Percentiles rank a stretch among this genome's conserved stretches.
Evolutionary conservation across 108 stramenopile genomes (phyloP).

Genomic region (Nitzschia sp.): DNA sequence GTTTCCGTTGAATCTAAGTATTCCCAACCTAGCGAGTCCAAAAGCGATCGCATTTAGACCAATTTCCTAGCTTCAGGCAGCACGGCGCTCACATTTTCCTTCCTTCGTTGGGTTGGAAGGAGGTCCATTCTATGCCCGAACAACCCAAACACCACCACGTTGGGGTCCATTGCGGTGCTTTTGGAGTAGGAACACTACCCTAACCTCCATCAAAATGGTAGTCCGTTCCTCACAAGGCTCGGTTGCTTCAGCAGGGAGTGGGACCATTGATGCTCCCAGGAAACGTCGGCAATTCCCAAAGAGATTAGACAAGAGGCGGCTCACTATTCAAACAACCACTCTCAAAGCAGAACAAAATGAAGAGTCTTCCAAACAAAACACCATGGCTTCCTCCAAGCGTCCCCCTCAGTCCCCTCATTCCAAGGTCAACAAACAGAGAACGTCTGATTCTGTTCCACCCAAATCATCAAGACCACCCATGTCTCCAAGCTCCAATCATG

Average conservation of each 20-base stretch:
- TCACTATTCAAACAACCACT: not conserved
- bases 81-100: constrained; percentile 1
- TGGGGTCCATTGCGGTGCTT: too few species aligned
- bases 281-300: constrained; percentile 9
- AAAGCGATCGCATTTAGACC: not conserved
- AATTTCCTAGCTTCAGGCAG: not conserved
- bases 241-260: constrained; percentile 4
- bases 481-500: not conserved
- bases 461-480: not conserved
- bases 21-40: not conserved
- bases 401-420: constrained; percentile 15
- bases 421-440: not conserved
- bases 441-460: not conserved
- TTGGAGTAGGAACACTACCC: too few species aligned
- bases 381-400: not conserved
- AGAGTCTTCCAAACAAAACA: not conserved
- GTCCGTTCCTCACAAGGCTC: constrained; percentile 6
- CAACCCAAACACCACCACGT: too few species aligned
- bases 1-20: constrained; percentile 1
- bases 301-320: not conserved
- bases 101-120: not conserved
- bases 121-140: not conserved
- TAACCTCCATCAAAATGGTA: constrained; percentile 4
- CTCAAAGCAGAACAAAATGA: not conserved
- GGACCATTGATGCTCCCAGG: constrained; percentile 1